A percentile compares a stretch with the other conserved stretches of the same genome.
Evolutionary conservation across 2,329 filamentous ascomycete genomes (phyloP).

Genomic region (Colletotrichum karsti): DNA sequence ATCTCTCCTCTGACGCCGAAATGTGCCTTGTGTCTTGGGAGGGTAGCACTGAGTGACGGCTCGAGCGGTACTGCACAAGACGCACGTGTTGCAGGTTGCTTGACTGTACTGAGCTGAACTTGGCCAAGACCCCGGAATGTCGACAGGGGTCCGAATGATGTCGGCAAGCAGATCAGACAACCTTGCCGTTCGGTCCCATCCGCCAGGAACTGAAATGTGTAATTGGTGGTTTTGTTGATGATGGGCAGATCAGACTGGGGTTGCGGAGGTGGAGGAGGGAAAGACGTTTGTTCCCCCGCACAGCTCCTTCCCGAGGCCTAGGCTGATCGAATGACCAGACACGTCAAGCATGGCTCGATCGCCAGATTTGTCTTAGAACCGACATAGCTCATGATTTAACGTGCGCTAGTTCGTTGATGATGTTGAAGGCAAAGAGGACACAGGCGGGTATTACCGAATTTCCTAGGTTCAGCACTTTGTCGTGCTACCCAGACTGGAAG

Average conservation of each 20-base stretch:
- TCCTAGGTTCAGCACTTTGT: background rate
- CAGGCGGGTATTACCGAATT: background rate
- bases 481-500: too few species aligned
- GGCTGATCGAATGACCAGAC: conserved; percentile 21
- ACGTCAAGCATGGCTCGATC: background rate
- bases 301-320: conserved; percentile 10
- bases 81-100: background rate
- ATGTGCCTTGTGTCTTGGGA: background rate
- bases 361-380: background rate
- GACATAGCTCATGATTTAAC: background rate
- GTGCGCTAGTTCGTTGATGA: background rate
- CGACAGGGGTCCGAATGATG: conserved; percentile 15
- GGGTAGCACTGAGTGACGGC: background rate
- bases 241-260: conserved; percentile 5
- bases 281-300: conserved; percentile 21
- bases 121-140: background rate
- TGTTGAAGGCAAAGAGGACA: background rate
- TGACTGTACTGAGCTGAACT: background rate
- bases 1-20: background rate
- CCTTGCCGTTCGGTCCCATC: conserved; percentile 22
- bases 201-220: conserved; percentile 11
- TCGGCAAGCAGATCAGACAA: conserved; percentile 24
- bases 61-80: background rate
- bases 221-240: conserved; percentile 14
- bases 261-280: background rate